These are phyloP conservation scores for Oryza nivara DNA, from an alignment of 176 grass and related monocot species.

Conservation along the genomic window DNA sequence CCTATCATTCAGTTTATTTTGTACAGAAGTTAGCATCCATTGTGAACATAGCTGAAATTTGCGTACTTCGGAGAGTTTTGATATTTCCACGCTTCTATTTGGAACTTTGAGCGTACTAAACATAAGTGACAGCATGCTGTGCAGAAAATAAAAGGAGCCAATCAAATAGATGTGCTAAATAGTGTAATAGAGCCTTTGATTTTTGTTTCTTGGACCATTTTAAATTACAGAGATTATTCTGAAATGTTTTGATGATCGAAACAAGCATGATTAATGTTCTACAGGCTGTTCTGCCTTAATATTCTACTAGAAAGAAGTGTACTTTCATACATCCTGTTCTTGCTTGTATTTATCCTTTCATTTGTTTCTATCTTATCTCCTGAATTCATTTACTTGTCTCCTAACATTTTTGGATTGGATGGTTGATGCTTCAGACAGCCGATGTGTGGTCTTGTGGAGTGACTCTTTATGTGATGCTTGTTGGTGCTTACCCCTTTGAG, in stretches of 20 bases:
- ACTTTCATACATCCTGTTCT: too few relatives aligned
- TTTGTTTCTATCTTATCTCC: too few relatives aligned
- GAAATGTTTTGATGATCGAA: background rate
- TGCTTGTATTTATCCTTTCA: too few relatives aligned
- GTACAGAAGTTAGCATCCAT: background rate
- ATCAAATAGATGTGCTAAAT: background rate
- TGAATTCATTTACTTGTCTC: background rate
- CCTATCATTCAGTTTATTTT: background rate
- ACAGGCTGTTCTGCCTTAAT: background rate
- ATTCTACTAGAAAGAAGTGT: background rate
- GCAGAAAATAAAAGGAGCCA: background rate
- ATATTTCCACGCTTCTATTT: background rate
- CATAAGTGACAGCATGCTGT: background rate
- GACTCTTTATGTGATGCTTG: constrained; percentile 93
- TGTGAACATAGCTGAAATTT: constrained; percentile 6
- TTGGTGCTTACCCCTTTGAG: constrained; percentile 86
- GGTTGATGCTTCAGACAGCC: constrained; percentile 57
- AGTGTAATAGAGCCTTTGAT: background rate
- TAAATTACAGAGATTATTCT: background rate
- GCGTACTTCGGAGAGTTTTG: background rate
- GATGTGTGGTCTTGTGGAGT: constrained; percentile 95
- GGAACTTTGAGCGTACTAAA: background rate
- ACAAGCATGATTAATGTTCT: background rate
- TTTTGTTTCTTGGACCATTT: constrained; percentile 1
- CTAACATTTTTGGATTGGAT: constrained; percentile 17